Evolutionary conservation across 2,329 filamentous ascomycete genomes (phyloP).

Genomic region (Hymenoscyphus linearis): DNA sequence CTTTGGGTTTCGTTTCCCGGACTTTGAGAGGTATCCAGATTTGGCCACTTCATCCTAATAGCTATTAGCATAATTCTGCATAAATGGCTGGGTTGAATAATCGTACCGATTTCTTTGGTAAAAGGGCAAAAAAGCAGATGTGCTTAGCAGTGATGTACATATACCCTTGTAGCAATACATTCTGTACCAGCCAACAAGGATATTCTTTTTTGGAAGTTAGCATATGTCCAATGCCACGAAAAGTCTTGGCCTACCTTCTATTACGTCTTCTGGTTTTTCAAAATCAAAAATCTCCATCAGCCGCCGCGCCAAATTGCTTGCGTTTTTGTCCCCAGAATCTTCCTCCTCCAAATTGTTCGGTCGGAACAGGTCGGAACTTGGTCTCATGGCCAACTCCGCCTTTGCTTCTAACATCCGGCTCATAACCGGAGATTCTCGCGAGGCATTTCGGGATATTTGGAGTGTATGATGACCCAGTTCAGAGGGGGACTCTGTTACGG

Average conservation of each 20-base stretch:
- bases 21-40: conserved; percentile 83
- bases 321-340: conserved; percentile 34
- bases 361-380: conserved; percentile 48
- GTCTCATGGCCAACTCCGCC: conserved; percentile 55
- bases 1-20: conserved; percentile 78
- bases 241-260: conserved; percentile 55
- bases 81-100: neutral
- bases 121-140: conserved; percentile 94
- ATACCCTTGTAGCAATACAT: conserved; percentile 86
- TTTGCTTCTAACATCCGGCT: conserved; percentile 71
- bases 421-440: conserved; percentile 64
- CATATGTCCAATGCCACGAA: neutral
- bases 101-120: conserved; percentile 83
- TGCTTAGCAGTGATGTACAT: conserved; percentile 93
- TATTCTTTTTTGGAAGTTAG: conserved; percentile 56
- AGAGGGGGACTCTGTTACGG: conserved; percentile 24
- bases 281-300: conserved; percentile 85
- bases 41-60: conserved; percentile 67
- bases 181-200: conserved; percentile 88
- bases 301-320: conserved; percentile 60
- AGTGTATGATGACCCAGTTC: conserved; percentile 30
- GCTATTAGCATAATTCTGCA: conserved; percentile 25
- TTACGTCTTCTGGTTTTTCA: conserved; percentile 73
- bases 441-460: conserved; percentile 32
- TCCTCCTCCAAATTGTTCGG: conserved; percentile 21